Evolutionary conservation across 176 grass and related monocot species (phyloP).

Genomic region (Oropetium thomaeum): DNA sequence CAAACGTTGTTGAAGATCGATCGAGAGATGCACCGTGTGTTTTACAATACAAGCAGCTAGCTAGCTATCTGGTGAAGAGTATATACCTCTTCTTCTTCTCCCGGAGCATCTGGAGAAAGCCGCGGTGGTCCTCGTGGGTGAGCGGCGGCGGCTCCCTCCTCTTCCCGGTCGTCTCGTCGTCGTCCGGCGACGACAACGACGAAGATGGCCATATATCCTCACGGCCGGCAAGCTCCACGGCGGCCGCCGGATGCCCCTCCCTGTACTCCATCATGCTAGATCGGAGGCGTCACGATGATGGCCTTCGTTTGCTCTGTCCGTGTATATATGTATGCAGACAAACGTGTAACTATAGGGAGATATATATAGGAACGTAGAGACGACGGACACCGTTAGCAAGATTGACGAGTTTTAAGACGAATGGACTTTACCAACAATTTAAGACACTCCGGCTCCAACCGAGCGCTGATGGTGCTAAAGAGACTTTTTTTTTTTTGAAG

Average conservation of each 20-base stretch:
- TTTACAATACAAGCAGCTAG: no score
- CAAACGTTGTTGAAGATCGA: no score
- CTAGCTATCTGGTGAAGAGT: no score
- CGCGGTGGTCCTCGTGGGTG: constrained; percentile 72
- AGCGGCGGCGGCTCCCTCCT: constrained; percentile 40
- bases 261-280: constrained; percentile 8
- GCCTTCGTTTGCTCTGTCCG: not conserved
- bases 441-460: not conserved
- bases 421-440: not conserved
- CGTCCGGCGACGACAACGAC: not conserved
- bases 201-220: not conserved
- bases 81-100: constrained; percentile 62
- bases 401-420: not conserved
- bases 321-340: not conserved
- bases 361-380: no score
- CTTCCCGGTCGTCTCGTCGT: not conserved
- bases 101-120: constrained; percentile 66
- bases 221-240: not conserved
- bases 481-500: no score
- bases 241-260: not conserved
- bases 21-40: not conserved
- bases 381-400: no score
- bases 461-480: no score
- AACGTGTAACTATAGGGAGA: not conserved
- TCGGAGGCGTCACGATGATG: not conserved